Conservation (phyloP, 2,329 filamentous ascomycete genomes). For the Akanthomyces lecanii region DNA sequence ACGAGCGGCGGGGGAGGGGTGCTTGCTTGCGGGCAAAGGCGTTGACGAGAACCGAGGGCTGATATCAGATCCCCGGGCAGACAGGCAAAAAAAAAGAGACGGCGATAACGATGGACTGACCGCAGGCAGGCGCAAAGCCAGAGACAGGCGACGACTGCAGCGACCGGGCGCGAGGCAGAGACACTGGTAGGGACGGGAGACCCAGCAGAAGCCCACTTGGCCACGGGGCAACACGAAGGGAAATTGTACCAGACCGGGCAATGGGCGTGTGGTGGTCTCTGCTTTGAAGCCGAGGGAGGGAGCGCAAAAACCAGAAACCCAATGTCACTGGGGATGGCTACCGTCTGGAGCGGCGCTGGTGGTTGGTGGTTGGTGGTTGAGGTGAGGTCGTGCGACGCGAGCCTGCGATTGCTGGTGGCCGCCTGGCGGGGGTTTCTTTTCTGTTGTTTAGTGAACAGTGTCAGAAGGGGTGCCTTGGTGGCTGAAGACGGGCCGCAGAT, state of each 20-base stretch:
- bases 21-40: background rate
- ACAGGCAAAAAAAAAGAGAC: background rate
- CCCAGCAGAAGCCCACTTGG: conserved; percentile 4
- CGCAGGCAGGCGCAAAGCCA: background rate
- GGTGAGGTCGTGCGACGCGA: background rate
- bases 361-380: background rate
- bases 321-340: background rate
- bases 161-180: conserved; percentile 1
- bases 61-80: background rate
- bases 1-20: background rate
- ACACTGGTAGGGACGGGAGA: background rate
- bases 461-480: background rate
- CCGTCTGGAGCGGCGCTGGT: background rate
- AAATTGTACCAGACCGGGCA: background rate
- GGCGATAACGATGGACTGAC: background rate
- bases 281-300: background rate
- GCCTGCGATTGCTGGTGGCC: background rate
- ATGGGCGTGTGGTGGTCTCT: background rate
- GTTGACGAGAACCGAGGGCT: background rate
- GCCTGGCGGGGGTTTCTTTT: background rate
- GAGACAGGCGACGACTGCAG: background rate
- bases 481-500: background rate
- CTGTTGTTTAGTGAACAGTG: conserved; percentile 10
- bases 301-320: background rate
- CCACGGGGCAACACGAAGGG: background rate